Evolutionary conservation across 148 eudicot species (phyloP), one percentile per base, ranked within the genome.

Genomic region (Fallopia convolvulus): DNA sequence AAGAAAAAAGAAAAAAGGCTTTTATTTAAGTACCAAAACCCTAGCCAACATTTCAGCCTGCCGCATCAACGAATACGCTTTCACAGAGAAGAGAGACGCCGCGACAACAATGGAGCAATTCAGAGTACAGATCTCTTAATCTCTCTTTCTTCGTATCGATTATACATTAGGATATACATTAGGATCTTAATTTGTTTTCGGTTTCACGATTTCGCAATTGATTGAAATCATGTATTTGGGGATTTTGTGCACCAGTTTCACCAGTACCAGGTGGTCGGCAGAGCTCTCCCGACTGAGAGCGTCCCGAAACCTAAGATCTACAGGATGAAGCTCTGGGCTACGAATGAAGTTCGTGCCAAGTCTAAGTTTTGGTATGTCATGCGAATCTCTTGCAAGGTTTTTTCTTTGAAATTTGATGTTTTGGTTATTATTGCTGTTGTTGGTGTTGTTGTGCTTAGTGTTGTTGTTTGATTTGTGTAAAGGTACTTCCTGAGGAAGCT

Each of bases 401-500:
- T 63, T 12, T 39, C 44, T 1, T 33, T 0, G 20, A 15, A 6
- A 17, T 1, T 36, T 68, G 33, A 2, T 30, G 1, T 68, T 36
- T 68, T 33, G 46, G 72, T 2, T 65, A 5, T 32, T 39, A 26
- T n/a, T 1, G 5, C 0, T 26, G 3, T 30, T 6, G 30, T 17
- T 6, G 9, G 30, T 1, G 30, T 26, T 30, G 11, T 26, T 23
- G 39, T 63, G 15, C 70, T 63, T 63, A 68, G 40, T 23, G 2
- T 9, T 36, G 8, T 4, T 68, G 20, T 15, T 36, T 36, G 44
- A 39, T 39, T 79, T 60, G 56, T 49, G 3, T 68, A 13, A 17
- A 91, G 98, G 98, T 93, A 94, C 48, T 94, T 94, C 39, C 73
- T 94, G 88, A 94, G 98, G 95, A 94, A 94, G 93, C 89, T 92